Conservation (phyloP, 768 basidiomycete genomes). For the Pleurotus tuoliensis region DNA sequence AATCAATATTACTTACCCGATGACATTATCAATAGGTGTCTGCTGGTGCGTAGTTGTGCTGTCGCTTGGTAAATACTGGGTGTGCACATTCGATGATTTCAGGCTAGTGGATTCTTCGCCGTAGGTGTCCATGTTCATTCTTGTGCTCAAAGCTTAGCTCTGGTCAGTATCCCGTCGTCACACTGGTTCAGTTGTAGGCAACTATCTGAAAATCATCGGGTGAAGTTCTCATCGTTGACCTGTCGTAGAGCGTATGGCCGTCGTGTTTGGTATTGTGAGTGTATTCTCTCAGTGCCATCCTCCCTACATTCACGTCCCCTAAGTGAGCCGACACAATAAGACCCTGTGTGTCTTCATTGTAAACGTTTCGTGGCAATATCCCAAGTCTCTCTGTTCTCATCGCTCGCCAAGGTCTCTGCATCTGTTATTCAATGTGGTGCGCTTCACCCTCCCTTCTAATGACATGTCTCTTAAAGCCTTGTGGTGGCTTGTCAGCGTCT, state of each 20-base stretch:
- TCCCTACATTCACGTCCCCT: neutral
- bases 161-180: neutral
- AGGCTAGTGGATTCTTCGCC: conserved; percentile 1
- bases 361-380: neutral
- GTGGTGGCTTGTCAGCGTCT: neutral
- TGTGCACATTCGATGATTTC: neutral
- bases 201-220: neutral
- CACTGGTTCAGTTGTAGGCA: neutral
- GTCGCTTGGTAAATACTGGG: neutral
- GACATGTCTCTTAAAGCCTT: neutral
- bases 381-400: neutral
- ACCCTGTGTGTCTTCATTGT: neutral
- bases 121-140: neutral
- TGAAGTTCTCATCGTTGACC: neutral
- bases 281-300: neutral
- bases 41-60: neutral
- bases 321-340: neutral
- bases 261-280: neutral
- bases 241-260: neutral
- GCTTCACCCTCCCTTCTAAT: neutral
- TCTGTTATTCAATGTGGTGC: neutral
- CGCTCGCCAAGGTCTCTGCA: neutral
- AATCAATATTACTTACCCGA: neutral
- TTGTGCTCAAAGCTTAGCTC: neutral
- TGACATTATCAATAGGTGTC: neutral